Evolutionary conservation across 2,329 filamentous ascomycete species (phyloP).

Genomic region (Aspergillus spinulosporus): DNA sequence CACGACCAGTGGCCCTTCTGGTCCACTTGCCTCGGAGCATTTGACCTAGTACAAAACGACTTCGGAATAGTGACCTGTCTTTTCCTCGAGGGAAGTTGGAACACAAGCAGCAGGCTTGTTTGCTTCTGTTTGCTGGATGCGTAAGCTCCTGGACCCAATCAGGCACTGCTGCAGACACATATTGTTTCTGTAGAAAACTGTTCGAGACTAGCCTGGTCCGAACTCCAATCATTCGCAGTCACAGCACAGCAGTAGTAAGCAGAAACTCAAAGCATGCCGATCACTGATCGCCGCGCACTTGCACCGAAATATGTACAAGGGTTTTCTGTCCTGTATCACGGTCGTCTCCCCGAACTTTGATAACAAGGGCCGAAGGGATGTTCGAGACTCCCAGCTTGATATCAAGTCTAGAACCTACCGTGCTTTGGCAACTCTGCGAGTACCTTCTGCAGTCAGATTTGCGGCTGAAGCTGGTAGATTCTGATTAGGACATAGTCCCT

Average conservation of each 20-base stretch:
- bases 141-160: neutral
- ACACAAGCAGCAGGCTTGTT: neutral
- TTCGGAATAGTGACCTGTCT: too few species aligned
- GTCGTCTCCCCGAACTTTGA: neutral
- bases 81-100: neutral
- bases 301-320: neutral
- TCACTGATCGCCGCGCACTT: constrained; percentile 10
- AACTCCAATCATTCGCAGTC: neutral
- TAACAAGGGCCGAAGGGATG: neutral
- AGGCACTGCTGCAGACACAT: neutral
- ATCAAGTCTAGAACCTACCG: neutral
- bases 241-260: neutral
- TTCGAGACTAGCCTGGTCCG: neutral
- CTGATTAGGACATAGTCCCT: too few species aligned
- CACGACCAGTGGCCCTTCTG: neutral
- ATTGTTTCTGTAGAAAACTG: neutral
- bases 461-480: neutral
- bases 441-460: neutral
- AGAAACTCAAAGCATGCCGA: constrained; percentile 10
- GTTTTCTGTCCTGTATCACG: neutral
- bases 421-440: neutral
- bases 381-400: neutral
- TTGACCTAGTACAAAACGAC: too few species aligned
- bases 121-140: neutral
- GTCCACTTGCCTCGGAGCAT: neutral